Percentiles rank a stretch among this genome's conserved stretches.
Evolutionary conservation across 176 grass and related monocot genomes (phyloP).

Genomic region (Rhynchospora breviuscula): DNA sequence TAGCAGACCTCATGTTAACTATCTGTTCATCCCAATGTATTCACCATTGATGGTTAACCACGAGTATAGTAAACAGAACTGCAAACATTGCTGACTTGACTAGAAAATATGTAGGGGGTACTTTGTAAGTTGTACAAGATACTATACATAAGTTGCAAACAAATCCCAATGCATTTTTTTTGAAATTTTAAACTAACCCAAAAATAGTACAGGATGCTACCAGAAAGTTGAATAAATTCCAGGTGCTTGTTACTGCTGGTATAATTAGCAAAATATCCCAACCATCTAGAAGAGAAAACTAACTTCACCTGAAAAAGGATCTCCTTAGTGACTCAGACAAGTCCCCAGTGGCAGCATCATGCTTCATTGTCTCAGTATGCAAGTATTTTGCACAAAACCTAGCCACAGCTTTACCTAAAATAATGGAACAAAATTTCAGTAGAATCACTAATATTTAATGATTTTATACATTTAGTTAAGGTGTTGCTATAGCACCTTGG

Average conservation of each 20-base stretch:
- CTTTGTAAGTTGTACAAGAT: not conserved
- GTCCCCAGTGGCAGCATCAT: conserved; percentile 19
- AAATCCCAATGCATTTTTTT: not conserved
- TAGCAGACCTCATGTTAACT: not conserved
- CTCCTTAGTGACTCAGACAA: conserved; percentile 16
- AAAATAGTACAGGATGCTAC: not conserved
- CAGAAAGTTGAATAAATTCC: not conserved
- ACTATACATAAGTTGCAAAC: not conserved
- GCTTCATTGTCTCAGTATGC: conserved; percentile 22
- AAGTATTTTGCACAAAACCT: conserved; percentile 34
- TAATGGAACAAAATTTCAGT: conserved; percentile 2
- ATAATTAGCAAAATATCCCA: not conserved
- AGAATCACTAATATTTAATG: not conserved
- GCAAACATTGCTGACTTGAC: not conserved
- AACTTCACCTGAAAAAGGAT: conserved; percentile 31
- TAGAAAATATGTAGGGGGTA: not conserved
- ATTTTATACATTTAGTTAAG: not conserved
- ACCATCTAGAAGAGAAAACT: not conserved
- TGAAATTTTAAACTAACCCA: not conserved
- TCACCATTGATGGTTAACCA: not conserved
- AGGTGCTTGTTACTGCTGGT: not conserved
- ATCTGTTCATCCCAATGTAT: not conserved
- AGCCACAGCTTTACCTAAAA: conserved; percentile 29
- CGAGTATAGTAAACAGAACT: not conserved
- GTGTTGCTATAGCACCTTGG: not conserved